A percentile compares a stretch with the other conserved stretches of the same genome.
Evolutionary conservation across 176 grass and related monocot genomes (phyloP).

Genomic region (Carex myosuroides): DNA sequence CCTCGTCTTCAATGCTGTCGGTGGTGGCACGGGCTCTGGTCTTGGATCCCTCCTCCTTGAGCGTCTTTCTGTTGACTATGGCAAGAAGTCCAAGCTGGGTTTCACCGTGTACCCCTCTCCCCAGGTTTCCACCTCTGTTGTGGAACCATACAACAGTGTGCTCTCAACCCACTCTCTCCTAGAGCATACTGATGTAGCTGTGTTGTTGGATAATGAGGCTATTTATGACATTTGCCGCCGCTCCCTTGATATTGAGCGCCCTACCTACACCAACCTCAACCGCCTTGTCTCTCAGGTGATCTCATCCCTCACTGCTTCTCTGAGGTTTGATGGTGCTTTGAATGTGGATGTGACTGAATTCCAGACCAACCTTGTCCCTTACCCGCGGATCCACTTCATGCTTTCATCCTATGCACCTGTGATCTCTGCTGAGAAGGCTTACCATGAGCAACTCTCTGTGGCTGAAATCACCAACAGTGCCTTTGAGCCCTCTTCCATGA

Average conservation of each 20-base stretch:
- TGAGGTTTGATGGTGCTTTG: slow-evolving; percentile 80
- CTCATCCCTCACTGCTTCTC: slow-evolving; percentile 66
- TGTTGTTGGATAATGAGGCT: slow-evolving; percentile 76
- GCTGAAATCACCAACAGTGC: slow-evolving; percentile 81
- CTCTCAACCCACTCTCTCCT: slow-evolving; percentile 69
- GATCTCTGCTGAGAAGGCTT: slow-evolving; percentile 63
- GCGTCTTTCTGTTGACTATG: slow-evolving; percentile 75
- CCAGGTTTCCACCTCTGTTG: slow-evolving; percentile 73
- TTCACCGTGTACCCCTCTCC: slow-evolving; percentile 87
- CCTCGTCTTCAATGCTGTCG: slow-evolving; percentile 81
- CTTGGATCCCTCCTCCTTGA: slow-evolving; percentile 77
- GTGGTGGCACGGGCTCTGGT: slow-evolving; percentile 73
- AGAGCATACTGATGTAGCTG: slow-evolving; percentile 77
- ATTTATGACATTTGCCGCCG: slow-evolving; percentile 82
- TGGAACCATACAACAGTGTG: slow-evolving; percentile 88
- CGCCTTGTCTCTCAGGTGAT: slow-evolving; percentile 81
- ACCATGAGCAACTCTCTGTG: slow-evolving; percentile 77
- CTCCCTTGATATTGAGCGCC: slow-evolving; percentile 67
- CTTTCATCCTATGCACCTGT: slow-evolving; percentile 72
- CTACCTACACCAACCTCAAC: slow-evolving; percentile 73
- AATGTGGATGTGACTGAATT: slow-evolving; percentile 80
- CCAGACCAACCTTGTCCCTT: slow-evolving; percentile 86
- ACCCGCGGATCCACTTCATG: slow-evolving; percentile 86
- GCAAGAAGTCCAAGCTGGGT: slow-evolving; percentile 78
- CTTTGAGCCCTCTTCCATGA: slow-evolving; percentile 77